Evolutionary conservation across 2,329 filamentous ascomycete species (phyloP), one percentile per base, ranked within the genome.

Genomic region (Pseudogymnoascus sp.): DNA sequence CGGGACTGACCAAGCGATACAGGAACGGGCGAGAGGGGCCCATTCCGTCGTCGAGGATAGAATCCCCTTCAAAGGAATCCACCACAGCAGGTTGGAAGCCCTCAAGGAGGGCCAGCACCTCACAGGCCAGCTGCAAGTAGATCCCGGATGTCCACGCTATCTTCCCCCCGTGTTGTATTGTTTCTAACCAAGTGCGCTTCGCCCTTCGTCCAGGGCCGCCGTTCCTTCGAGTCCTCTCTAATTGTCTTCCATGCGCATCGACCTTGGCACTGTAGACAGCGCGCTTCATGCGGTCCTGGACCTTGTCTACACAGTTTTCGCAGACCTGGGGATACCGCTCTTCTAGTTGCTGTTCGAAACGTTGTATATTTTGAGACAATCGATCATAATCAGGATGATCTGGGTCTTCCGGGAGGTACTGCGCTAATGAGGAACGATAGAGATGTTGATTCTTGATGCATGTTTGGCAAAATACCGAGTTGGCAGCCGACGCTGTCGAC

Each of bases 391-490:
- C 81, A 0, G 89, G 86, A 67, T 93, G 84, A 24, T 81, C 77
- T 0, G 81, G 78, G 64, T 88, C 83, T 10, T 86, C 84, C 63
- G 89, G 87, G 1, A 96, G 82, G 74, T 96, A 98, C 64, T 93
- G 87, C 3, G 91, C 88, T 40, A 98, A 80, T 0, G 86, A 86
- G 46, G 87, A 83, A 35, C 87, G 89, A 68, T 93, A 86, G 6
- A 97, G 80, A 63, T 90, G 87, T 74, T 99, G 95, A 74, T 99
- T 98, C 74, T 91, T 91, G 61, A 93, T 78, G 71, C 95, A 99
- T 62, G 83, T 89, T 59, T 83, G 77, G 81, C 95, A 99, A 72
- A 85, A 89, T 66, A 82, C 78, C 66, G 66, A 72, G 68, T 70
- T 71, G 67, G 68, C 75, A 63, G 74, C 70, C 65, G 69, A 66